These are phyloP conservation scores for Diaporthe helianthi DNA, from an alignment of 2,329 filamentous ascomycete species.

Conservation along the genomic window DNA sequence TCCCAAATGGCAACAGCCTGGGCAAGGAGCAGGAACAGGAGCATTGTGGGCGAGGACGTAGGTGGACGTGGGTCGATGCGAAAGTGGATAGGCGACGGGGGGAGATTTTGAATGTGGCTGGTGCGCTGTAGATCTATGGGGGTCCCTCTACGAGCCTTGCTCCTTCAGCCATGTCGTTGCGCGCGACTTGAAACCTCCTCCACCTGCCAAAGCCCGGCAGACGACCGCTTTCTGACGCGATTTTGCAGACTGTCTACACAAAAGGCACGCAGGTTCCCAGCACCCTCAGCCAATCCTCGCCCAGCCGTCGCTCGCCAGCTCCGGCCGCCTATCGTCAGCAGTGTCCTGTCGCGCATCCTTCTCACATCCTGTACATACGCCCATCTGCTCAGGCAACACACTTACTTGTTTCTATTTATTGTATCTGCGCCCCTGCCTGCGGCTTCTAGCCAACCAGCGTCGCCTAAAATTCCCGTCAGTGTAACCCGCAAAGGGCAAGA, in stretches of 20 bases:
- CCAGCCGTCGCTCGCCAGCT: constrained; percentile 30
- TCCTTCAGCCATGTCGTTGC: constrained; percentile 15
- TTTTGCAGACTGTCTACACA: constrained; percentile 45
- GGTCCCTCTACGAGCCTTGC: constrained; percentile 1
- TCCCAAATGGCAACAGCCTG: neutral
- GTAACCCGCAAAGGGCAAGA: constrained; percentile 33
- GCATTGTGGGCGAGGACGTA: neutral
- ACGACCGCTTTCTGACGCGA: constrained; percentile 47
- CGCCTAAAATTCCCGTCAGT: constrained; percentile 28
- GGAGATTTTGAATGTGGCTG: constrained; percentile 29
- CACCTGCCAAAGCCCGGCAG: constrained; percentile 33
- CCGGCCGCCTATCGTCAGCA: constrained; percentile 20
- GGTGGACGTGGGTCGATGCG: constrained; percentile 4
- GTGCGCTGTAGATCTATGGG: constrained; percentile 29
- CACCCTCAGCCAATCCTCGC: constrained; percentile 41
- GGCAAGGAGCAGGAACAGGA: neutral
- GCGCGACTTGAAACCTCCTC: constrained; percentile 29
- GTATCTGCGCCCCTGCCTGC: constrained; percentile 21
- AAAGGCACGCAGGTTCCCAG: constrained; percentile 38
- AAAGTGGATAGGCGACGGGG: neutral
- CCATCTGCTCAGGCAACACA: constrained; percentile 1
- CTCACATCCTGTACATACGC: neutral
- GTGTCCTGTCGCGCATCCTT: constrained; percentile 18
- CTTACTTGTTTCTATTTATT: constrained; percentile 16
- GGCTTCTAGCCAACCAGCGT: constrained; percentile 29